Evolutionary conservation across 805 yeast genomes (phyloP).

Genomic region (Yarrowia keelungensis): DNA sequence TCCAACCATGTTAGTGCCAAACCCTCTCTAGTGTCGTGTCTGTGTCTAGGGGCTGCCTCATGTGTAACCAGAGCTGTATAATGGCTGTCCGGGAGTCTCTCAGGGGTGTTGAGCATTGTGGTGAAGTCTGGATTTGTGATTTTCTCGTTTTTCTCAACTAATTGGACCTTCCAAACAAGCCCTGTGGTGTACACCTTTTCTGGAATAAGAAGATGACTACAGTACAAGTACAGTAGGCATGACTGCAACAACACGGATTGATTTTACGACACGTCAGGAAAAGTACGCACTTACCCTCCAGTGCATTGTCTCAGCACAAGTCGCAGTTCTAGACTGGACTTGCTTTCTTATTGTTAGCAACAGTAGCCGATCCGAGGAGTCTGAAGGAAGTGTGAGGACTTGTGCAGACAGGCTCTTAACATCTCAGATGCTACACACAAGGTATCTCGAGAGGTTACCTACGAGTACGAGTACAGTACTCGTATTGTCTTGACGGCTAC

Average conservation of each 20-base stretch:
- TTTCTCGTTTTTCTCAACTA: no score
- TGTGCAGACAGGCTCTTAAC: no score
- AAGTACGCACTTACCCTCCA: neutral
- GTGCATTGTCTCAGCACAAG: constrained; percentile 1
- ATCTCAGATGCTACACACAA: no score
- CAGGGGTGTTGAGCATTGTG: no score
- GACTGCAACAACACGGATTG: no score
- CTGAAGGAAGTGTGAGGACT: no score
- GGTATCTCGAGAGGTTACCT: neutral
- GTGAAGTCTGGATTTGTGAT: no score
- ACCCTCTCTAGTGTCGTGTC: constrained; percentile 16
- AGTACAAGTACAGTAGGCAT: no score
- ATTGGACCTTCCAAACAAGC: no score
- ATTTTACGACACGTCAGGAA: neutral
- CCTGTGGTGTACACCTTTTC: no score
- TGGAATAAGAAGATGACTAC: no score
- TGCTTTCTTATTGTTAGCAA: constrained; percentile 2
- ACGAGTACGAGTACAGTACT: neutral
- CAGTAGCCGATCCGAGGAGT: neutral
- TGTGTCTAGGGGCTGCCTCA: constrained; percentile 6
- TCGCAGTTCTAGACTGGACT: neutral
- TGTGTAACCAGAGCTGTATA: neutral
- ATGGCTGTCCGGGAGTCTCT: no score
- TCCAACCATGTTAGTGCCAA: constrained; percentile 10
- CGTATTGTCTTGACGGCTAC: neutral